phyloP scores from a whole-genome alignment of 306 rosid species.

The Rubus parviflorus region DNA sequence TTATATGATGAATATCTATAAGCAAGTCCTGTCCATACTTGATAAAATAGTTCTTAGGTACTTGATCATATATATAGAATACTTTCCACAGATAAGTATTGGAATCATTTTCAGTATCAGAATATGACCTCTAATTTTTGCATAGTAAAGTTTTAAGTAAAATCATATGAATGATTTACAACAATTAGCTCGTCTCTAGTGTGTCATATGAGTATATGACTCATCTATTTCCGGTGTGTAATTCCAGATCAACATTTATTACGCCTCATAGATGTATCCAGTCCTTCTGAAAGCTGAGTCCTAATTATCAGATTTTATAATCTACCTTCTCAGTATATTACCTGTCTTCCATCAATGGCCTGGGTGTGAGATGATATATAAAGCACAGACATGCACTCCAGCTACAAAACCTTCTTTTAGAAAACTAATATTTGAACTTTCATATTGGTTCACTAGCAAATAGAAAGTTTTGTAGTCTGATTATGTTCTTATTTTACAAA shows the following conservation, averaged over 20 bases:
- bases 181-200: not conserved
- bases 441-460: not conserved
- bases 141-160: not conserved
- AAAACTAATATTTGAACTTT: not conserved
- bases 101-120: not conserved
- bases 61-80: not conserved
- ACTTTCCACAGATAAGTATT: not conserved
- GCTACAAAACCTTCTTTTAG: not conserved
- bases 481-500: not conserved
- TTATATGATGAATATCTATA: not conserved
- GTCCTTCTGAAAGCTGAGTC: slow-evolving; percentile 9
- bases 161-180: not conserved
- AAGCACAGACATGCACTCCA: not conserved
- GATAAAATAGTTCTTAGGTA: not conserved
- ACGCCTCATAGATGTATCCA: not conserved
- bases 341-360: not conserved
- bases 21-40: not conserved
- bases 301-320: not conserved
- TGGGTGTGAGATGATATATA: not conserved
- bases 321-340: not conserved
- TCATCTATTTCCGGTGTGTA: not conserved
- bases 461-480: not conserved
- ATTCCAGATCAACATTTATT: not conserved
- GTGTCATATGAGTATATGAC: not conserved
- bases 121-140: not conserved